These are phyloP conservation scores for Canna indica DNA, from an alignment of 176 grass and related monocot species.

Conservation along the genomic window DNA sequence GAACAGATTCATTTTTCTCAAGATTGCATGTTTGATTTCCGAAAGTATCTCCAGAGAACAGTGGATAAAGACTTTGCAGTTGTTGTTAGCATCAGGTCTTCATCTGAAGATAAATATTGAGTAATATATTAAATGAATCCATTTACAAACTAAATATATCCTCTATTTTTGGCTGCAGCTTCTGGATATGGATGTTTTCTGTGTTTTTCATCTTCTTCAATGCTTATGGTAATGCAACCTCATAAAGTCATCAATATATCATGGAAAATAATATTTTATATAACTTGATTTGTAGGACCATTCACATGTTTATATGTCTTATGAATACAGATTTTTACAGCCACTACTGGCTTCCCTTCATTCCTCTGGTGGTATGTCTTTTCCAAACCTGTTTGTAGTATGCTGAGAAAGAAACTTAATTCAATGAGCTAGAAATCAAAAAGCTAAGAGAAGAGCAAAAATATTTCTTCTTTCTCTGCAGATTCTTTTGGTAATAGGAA, in stretches of 20 bases:
- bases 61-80: conserved; percentile 9
- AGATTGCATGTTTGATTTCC: conserved; percentile 11
- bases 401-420: too few relatives aligned
- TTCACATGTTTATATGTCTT: background rate
- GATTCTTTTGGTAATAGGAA: conserved; percentile 15
- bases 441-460: background rate
- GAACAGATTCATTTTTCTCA: conserved; percentile 6
- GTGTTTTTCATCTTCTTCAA: conserved; percentile 13
- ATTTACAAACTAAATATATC: background rate
- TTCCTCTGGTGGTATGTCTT: conserved; percentile 2
- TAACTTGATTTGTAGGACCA: too few relatives aligned
- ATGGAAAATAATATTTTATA: background rate
- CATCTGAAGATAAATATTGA: background rate
- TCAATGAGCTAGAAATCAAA: too few relatives aligned
- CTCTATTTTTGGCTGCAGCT: background rate
- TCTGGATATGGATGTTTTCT: conserved; percentile 7
- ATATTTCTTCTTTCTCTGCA: background rate
- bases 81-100: conserved; percentile 10
- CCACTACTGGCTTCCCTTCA: conserved; percentile 15
- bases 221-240: background rate
- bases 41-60: conserved; percentile 9
- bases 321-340: conserved; percentile 2
- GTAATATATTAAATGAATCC: background rate
- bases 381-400: too few relatives aligned
- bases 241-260: too few relatives aligned